Evolutionary conservation across 306 rosid species (phyloP).

Genomic region (Acacia crassicarpa): DNA sequence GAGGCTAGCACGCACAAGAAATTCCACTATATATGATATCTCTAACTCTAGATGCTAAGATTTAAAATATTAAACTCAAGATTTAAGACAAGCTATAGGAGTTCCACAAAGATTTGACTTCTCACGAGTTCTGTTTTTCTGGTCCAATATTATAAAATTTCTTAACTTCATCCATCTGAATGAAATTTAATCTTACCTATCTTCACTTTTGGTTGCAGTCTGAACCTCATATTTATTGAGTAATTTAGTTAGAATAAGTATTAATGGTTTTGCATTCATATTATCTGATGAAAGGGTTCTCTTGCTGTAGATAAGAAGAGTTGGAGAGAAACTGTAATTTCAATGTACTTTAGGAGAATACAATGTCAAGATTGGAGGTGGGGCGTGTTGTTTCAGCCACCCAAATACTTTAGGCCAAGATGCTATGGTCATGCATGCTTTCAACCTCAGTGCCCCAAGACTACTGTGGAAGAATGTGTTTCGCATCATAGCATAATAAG

Average conservation of each 20-base stretch:
- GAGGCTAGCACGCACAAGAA: neutral
- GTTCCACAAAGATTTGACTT: neutral
- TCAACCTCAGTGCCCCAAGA: slow-evolving; percentile 42
- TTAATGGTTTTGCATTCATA: neutral
- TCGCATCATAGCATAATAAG: slow-evolving; percentile 42
- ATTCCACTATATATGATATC: neutral
- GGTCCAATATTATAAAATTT: neutral
- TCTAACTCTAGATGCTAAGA: neutral
- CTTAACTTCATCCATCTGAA: neutral
- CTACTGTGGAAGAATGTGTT: slow-evolving; percentile 33
- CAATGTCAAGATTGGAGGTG: slow-evolving; percentile 68
- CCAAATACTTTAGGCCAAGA: slow-evolving; percentile 57
- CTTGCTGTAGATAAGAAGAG: slow-evolving; percentile 42
- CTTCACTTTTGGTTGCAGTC: neutral
- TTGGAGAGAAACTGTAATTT: slow-evolving; percentile 36
- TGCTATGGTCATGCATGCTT: slow-evolving; percentile 34
- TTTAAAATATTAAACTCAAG: neutral
- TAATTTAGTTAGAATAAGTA: neutral
- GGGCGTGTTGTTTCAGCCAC: slow-evolving; percentile 57
- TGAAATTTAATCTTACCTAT: neutral
- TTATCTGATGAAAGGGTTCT: slow-evolving; percentile 34
- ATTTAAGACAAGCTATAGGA: neutral
- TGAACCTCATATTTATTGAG: slow-evolving; percentile 22
- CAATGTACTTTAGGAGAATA: slow-evolving; percentile 81
- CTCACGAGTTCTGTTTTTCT: neutral